phyloP scores from a whole-genome alignment of 129 eudicot genomes.

The carrot (Daucus carota) region DNA sequence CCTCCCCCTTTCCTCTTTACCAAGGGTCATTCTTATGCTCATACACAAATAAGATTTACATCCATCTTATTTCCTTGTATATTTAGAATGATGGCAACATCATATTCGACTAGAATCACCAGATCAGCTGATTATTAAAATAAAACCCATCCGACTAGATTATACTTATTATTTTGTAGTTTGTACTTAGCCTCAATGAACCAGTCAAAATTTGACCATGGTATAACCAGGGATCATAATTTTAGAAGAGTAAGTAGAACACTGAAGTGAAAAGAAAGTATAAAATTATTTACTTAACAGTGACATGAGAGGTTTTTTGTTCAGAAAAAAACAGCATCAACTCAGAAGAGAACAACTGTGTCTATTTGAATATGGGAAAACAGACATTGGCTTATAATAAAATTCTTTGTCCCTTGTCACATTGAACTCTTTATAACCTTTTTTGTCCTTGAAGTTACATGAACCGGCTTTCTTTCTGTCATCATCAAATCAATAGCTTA shows the following conservation, averaged over 20 bases:
- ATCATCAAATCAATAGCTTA: not conserved
- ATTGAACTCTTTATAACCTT: not conserved
- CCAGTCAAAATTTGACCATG: not conserved
- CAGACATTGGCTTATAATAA: not conserved
- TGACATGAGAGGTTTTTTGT: no score
- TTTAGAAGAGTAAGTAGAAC: not conserved
- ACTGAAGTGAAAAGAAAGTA: not conserved
- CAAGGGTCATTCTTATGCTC: no score
- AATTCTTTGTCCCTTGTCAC: not conserved
- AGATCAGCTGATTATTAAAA: not conserved
- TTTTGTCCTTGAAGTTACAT: not conserved
- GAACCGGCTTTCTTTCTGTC: not conserved
- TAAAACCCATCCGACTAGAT: not conserved
- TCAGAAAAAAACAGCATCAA: no score
- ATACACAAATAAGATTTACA: not conserved
- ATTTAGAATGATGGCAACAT: not conserved
- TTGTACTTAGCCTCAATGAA: not conserved
- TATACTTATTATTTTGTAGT: not conserved
- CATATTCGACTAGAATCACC: not conserved
- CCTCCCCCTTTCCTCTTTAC: no score
- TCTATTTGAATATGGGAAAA: not conserved
- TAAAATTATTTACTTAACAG: no score
- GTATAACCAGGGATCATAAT: not conserved
- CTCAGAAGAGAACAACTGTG: not conserved
- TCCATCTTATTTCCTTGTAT: not conserved